Conservation (phyloP, 2,329 filamentous ascomycete species). For the Diaporthe batatas region DNA sequence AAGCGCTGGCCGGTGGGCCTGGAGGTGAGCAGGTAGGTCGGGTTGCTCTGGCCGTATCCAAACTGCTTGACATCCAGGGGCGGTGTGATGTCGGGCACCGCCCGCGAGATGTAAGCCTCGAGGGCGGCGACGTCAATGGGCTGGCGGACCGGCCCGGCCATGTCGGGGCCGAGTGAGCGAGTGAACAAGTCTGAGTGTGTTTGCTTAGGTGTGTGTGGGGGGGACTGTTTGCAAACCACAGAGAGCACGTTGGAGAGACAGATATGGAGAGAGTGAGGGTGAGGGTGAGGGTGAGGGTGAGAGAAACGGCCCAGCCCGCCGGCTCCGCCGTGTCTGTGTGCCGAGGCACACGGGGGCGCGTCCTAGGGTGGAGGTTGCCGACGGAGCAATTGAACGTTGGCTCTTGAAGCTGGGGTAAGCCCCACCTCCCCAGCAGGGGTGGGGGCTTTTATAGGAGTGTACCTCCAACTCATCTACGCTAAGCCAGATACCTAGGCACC, state of each 20-base stretch:
- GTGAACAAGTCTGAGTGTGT: background rate
- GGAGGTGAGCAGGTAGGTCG: slow-evolving; percentile 91
- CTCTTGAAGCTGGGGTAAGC: slow-evolving; percentile 2
- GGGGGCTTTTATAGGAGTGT: no score
- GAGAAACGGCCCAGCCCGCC: background rate
- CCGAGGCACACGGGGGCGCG: slow-evolving; percentile 4
- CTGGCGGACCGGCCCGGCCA: slow-evolving; percentile 92
- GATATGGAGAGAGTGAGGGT: no score
- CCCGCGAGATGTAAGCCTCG: slow-evolving; percentile 79
- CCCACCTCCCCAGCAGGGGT: slow-evolving; percentile 15
- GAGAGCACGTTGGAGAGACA: background rate
- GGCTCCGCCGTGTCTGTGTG: background rate
- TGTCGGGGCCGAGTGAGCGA: slow-evolving; percentile 48
- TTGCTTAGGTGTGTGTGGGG: no score
- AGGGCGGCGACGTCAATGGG: slow-evolving; percentile 87
- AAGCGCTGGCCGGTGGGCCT: slow-evolving; percentile 74
- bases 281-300: no score
- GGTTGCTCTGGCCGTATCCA: slow-evolving; percentile 96
- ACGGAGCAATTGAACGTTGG: background rate
- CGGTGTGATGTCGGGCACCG: slow-evolving; percentile 86
- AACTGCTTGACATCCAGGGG: slow-evolving; percentile 95
- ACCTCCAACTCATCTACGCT: no score
- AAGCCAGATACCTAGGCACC: no score
- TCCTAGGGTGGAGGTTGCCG: background rate
- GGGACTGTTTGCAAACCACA: background rate